Evolutionary conservation across 768 basidiomycete species (phyloP), one percentile per base, ranked within the genome.

Genomic region (Boletus rufocinnamomeus): DNA sequence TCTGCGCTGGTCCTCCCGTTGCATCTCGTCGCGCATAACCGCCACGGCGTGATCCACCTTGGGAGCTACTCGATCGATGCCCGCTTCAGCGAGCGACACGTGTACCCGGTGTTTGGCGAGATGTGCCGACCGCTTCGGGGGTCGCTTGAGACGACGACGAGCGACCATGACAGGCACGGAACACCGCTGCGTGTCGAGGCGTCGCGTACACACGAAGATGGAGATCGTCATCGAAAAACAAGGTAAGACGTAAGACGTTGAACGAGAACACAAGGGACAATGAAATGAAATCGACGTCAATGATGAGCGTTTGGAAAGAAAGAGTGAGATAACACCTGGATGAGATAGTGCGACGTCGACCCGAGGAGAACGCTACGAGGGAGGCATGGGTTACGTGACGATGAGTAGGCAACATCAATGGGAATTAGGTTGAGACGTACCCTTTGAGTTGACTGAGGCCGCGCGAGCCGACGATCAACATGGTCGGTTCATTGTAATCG

Each of bases 141-240:
- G 92, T 3, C 93, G 86, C 73, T 92, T 93, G 71, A 97, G 86
- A 14, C 95, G 82, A 52, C 94, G 86, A 53, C 95, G 91, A 6
- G 95, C 93, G 53, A 96, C 93, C 95, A 98, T 96, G 54, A 97
- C 94, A 0, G 95, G 95, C 0, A 96, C 95, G 17, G 93, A 93
- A 60, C 93, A 95, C 75, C 93, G 95, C 81, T 93, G 70, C 65
- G 64, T 16, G 16, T 37, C 56, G 30, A 45, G 17, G 10, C 21
- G 37, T 57, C 37, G 6, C 28, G 23, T 40, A 17, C 11, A 46
- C 35, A 17, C 45, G 11, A 13, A 38, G 6, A 45, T 30, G 9
- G 41, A 17, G 37, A 43, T 50, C 3, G 17, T 13, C 59, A 37
- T 28, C 38, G 32, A 27, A 19, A 34, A 19, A 40, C 23, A n/a